Base-by-base conservation (phyloP, 2,329 filamentous ascomycete species). In the Aureobasidium vineae region DNA sequence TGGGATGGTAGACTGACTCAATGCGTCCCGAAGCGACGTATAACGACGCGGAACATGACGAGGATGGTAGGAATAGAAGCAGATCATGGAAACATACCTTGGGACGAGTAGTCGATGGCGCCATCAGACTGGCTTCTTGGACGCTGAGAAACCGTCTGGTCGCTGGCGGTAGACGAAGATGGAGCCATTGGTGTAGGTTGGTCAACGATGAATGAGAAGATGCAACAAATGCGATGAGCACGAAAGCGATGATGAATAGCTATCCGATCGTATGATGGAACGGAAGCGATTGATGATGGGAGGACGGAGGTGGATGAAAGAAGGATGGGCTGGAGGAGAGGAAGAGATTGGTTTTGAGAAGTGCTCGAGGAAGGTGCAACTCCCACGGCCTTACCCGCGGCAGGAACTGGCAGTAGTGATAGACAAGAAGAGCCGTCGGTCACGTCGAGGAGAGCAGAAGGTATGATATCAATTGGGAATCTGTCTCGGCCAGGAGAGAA, bases 161-260 rank as follows among this genome's bases (percentile, higher is more conserved):
- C 60, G 19, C 28, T 33, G 47, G 19, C 19, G 49, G 7, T 31
- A 10, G 49, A 47, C 19, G 38, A 43, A 16, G 60, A 41, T 36
- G 60, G 36, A 63, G 47, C 31, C 60, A 63, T 63, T 43, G 60
- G 15, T 60, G 56, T 41, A 47, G 23, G 41, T 33, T 60, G 47
- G 26, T 36, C 26, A 23, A 47, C 13, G n/a, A 47, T 36, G 41
- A 36, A 47, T 28, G 36, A 33, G 40, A 60, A 40, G 56, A 60
- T 47, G 56, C 40, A 36, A 16, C 28, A 10, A 31, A 28, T 36
- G 56, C 26, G 23, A 36, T 36, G n/a, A 60, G 41, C 41, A n/a
- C 40, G 47, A 47, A 47, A 45, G 56, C 56, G 43, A 60, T 60
- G 56, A 60, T 31, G 56, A 63, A 16, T n/a, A 52, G 47, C 43